Evolutionary conservation across 768 basidiomycete genomes (phyloP).

Genomic region (Rhodotorula babjevae): DNA sequence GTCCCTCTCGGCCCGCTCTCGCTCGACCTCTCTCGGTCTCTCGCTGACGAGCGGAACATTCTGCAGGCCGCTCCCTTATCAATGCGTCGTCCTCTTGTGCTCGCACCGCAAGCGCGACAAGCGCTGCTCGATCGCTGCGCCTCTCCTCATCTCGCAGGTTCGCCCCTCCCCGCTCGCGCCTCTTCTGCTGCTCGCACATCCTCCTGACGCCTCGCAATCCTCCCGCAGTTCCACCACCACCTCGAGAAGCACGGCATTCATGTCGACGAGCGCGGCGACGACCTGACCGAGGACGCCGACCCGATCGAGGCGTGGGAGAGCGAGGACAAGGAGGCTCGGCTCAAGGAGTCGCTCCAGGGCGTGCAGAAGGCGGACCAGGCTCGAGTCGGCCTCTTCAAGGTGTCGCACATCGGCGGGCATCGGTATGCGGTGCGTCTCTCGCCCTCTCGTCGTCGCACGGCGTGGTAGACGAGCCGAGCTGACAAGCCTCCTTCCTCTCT

Average conservation of each 20-base stretch:
- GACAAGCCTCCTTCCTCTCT: too few species aligned
- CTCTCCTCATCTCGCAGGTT: slow-evolving; percentile 29
- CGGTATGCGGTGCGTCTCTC: slow-evolving; percentile 57
- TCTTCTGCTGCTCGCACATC: background rate
- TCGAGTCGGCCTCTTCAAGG: slow-evolving; percentile 74
- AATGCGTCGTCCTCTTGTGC: slow-evolving; percentile 82
- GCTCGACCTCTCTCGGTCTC: background rate
- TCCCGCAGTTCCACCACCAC: slow-evolving; percentile 43
- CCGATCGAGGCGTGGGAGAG: slow-evolving; percentile 62
- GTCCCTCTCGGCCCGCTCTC: background rate
- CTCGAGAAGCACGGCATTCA: slow-evolving; percentile 24
- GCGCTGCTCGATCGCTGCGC: slow-evolving; percentile 65
- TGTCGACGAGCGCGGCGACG: slow-evolving; percentile 42
- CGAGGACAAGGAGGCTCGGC: slow-evolving; percentile 52
- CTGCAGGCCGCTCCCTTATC: slow-evolving; percentile 62
- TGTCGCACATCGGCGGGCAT: slow-evolving; percentile 90
- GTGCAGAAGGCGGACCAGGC: slow-evolving; percentile 51
- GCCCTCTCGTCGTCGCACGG: too few species aligned
- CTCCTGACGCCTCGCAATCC: too few species aligned
- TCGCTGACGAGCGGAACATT: background rate
- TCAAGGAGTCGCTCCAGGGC: slow-evolving; percentile 55
- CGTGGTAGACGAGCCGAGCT: too few species aligned
- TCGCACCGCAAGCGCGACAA: slow-evolving; percentile 92
- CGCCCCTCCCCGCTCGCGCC: background rate
- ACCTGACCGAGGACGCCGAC: slow-evolving; percentile 49